Evolutionary conservation across 2,329 filamentous ascomycete genomes (phyloP).

Genomic region (Ceratocystis colombiana): DNA sequence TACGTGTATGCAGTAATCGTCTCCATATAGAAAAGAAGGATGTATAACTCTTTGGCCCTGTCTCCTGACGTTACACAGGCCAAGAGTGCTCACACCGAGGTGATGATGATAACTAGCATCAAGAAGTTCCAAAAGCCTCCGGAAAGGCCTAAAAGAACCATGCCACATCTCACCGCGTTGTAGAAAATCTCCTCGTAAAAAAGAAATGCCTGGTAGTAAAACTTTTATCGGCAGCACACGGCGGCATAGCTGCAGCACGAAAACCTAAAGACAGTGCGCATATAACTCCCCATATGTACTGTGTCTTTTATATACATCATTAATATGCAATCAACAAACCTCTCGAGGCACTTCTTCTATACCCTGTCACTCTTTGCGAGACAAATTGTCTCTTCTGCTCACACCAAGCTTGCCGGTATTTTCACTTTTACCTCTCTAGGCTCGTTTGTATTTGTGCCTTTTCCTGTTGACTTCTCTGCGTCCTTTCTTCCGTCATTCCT

Average conservation of each 20-base stretch:
- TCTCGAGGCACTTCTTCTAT: not conserved
- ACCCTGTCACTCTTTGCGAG: not conserved
- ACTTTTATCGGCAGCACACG: too few relatives aligned
- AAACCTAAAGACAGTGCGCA: not conserved
- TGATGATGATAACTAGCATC: too few relatives aligned
- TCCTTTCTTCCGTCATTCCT: slow-evolving; percentile 2
- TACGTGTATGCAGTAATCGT: not conserved
- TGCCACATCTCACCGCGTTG: too few relatives aligned
- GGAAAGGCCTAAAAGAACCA: too few relatives aligned
- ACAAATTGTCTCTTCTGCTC: not conserved
- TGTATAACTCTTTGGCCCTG: not conserved
- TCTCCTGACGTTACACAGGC: not conserved
- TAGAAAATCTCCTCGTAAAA: too few relatives aligned
- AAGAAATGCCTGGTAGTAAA: too few relatives aligned
- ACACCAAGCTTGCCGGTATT: too few relatives aligned
- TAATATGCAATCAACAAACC: not conserved
- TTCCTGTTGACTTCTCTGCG: not conserved
- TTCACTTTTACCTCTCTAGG: not conserved
- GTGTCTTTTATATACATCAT: not conserved
- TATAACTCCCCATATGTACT: not conserved
- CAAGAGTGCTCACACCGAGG: too few relatives aligned
- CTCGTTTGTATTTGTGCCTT: not conserved
- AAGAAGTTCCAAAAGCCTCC: too few relatives aligned
- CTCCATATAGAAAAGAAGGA: not conserved
- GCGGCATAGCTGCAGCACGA: not conserved